Evolutionary conservation across 1,284 basidiomycete species (phyloP), one percentile per base, ranked within the genome.

Genomic region (Apiotrichum akiyoshidainum): DNA sequence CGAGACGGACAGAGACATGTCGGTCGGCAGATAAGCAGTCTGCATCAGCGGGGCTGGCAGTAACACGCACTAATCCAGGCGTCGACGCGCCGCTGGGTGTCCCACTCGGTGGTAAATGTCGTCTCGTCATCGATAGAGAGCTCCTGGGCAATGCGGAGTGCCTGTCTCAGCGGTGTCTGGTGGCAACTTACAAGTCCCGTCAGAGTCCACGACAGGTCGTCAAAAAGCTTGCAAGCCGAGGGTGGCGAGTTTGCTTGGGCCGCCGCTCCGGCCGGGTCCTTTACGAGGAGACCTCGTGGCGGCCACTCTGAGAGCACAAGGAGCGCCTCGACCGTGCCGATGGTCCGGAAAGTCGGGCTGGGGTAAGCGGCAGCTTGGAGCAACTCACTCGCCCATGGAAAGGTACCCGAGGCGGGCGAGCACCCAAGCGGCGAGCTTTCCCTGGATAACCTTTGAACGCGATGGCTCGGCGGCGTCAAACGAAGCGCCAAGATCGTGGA

Each of bases 231-330:
- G 49, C 58, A 58, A 0, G 65, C 62, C 26, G 59, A 34, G 21
- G 46, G 33, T 7, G 31, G 17, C n/a, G 46, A 9, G 8, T 14
- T n/a, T 16, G 33, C 14, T 17, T 26, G 11, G 31, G 9, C 5
- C 6, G n/a, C 42, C 41, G 22, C 19, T 11, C 33, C 40, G 5
- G n/a, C 41, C 5, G 41, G 41, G 31, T 58, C 59, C 6, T 57
- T 44, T 26, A 63, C 46, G 22, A 64, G 55, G 8, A 54, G 39
- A 1, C 59, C 59, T 0, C 59, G 52, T 12, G 65, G 65, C 3
- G 65, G 65, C 65, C 65, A 66, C 37, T 66, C 65, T 16, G 59
- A 61, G 9, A 66, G 54, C 13, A 66, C 59, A 2, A 66, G 59
- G 1, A 66, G 48, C 5, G 59, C 65, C 49, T 64, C 61, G 17